These are phyloP conservation scores for Helenozyma baotianmanensis DNA, from an alignment of 805 yeast genomes.

Conservation along the genomic window DNA sequence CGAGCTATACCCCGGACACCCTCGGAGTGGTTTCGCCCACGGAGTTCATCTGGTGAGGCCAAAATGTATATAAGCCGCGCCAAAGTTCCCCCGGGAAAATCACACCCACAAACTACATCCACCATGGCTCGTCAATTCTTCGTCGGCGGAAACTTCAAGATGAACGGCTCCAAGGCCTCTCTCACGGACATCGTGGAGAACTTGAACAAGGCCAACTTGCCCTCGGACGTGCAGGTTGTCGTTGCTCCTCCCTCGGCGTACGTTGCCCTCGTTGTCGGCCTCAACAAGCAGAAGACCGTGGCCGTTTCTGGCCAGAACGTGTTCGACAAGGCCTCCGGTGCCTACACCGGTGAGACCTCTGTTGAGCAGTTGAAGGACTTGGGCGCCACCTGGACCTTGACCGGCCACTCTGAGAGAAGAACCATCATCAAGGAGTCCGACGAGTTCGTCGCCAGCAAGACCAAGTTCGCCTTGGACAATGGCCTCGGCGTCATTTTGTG, in stretches of 20 bases:
- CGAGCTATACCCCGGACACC: conserved; percentile 6
- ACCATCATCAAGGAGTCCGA: conserved; percentile 86
- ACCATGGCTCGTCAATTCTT: conserved; percentile 83
- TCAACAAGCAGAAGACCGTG: conserved; percentile 67
- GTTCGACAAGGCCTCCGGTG: conserved; percentile 85
- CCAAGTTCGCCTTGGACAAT: conserved; percentile 85
- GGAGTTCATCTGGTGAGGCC: conserved; percentile 3
- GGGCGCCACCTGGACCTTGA: conserved; percentile 90
- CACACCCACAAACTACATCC: conserved; percentile 1
- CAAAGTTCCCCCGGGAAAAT: conserved; percentile 1
- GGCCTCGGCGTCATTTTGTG: conserved; percentile 92
- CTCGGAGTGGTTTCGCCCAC: conserved; percentile 11
- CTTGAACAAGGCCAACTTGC: conserved; percentile 74
- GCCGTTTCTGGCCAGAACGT: conserved; percentile 89
- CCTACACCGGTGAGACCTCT: conserved; percentile 96
- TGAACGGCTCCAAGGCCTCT: conserved; percentile 91
- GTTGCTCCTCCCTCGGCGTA: conserved; percentile 96
- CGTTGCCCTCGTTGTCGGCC: conserved; percentile 67
- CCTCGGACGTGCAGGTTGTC: conserved; percentile 83
- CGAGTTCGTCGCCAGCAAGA: conserved; percentile 88
- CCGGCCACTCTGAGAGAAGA: conserved; percentile 99
- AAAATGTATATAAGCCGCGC: conserved; percentile 6
- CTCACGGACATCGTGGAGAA: conserved; percentile 78
- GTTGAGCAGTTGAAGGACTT: conserved; percentile 85
- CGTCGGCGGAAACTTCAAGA: conserved; percentile 99